These are phyloP conservation scores for Collybiopsis confluens DNA, from an alignment of 768 basidiomycete species.

Conservation along the genomic window DNA sequence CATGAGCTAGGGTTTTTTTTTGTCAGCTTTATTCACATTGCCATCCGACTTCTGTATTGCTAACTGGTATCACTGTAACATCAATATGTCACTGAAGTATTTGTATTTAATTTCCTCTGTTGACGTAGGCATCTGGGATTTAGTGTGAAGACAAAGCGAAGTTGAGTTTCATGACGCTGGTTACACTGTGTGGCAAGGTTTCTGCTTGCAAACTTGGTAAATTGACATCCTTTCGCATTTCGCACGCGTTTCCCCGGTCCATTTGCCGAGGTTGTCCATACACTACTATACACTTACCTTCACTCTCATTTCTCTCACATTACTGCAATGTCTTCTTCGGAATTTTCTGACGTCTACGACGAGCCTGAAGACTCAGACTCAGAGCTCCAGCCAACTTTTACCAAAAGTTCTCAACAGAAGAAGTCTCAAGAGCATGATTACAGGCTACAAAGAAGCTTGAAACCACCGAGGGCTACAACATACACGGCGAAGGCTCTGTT, in stretches of 20 bases:
- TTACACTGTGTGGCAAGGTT: too few relatives aligned
- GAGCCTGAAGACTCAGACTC: constrained; percentile 1
- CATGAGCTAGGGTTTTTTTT: background rate
- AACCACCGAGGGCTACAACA: constrained; percentile 54
- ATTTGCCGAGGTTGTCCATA: too few relatives aligned
- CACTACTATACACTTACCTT: background rate
- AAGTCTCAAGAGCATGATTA: constrained; percentile 14
- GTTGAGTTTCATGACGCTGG: too few relatives aligned
- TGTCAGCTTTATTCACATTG: too few relatives aligned
- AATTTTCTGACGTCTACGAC: constrained; percentile 1
- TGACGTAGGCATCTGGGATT: too few relatives aligned
- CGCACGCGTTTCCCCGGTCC: too few relatives aligned
- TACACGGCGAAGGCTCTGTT: constrained; percentile 61
- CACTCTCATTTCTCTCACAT: background rate
- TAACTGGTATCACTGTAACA: too few relatives aligned
- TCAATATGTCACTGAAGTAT: too few relatives aligned
- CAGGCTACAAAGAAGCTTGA: constrained; percentile 41
- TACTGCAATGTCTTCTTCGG: background rate
- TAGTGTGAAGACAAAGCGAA: too few relatives aligned
- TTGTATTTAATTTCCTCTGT: too few relatives aligned
- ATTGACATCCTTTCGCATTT: background rate
- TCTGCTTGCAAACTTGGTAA: too few relatives aligned
- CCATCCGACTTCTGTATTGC: too few relatives aligned
- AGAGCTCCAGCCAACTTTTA: background rate
- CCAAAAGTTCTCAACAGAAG: background rate